Conservation (phyloP, 495 filamentous ascomycete species). For the Penicillium antarcticum region DNA sequence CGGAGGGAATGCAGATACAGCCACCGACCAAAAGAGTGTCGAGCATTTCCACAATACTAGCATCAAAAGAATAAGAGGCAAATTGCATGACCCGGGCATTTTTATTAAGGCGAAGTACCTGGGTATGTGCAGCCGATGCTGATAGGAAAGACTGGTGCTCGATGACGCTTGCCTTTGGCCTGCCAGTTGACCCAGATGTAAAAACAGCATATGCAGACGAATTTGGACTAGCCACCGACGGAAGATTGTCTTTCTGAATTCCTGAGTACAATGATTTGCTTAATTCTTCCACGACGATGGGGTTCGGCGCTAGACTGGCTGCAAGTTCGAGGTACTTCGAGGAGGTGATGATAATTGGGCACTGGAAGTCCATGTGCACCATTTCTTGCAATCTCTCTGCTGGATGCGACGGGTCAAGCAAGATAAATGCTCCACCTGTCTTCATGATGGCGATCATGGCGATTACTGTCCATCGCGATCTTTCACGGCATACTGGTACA, state of each 20-base stretch:
- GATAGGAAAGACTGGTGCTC: constrained; percentile 1
- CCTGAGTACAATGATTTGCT: no score
- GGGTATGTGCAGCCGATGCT: constrained; percentile 4
- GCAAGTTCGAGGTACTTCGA: no score
- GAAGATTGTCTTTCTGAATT: no score
- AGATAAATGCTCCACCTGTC: constrained; percentile 9
- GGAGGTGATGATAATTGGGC: background rate
- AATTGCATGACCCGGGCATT: no score
- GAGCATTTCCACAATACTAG: constrained; percentile 11
- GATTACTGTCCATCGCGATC: constrained; percentile 39
- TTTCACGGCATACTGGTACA: constrained; percentile 43
- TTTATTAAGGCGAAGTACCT: no score
- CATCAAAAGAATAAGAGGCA: constrained; percentile 33
- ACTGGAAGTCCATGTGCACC: background rate
- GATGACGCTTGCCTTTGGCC: constrained; percentile 67
- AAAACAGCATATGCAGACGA: constrained; percentile 8
- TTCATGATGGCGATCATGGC: constrained; percentile 43
- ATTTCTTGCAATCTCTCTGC: background rate
- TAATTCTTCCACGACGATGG: background rate
- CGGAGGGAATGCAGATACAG: constrained; percentile 24
- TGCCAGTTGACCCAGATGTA: constrained; percentile 61
- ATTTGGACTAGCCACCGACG: background rate
- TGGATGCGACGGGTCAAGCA: constrained; percentile 6
- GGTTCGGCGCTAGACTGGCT: background rate
- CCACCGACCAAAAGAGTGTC: constrained; percentile 21